These are phyloP conservation scores for Verbascum thapsus DNA, from an alignment of 257 asterid species.

Conservation along the genomic window DNA sequence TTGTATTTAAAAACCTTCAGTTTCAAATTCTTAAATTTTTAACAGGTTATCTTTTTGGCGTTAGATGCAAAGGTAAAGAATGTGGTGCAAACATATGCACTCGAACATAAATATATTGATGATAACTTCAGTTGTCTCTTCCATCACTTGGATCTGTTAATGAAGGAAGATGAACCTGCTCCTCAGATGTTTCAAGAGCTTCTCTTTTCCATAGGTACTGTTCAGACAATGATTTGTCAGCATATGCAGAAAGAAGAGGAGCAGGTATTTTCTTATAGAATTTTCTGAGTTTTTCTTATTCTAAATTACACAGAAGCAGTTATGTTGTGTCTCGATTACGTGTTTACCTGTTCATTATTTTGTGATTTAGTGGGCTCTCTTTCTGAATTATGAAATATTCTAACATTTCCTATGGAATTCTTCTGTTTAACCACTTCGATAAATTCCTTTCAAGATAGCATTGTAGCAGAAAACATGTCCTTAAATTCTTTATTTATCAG, in stretches of 20 bases:
- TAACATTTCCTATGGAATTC: background rate
- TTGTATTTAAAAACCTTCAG: constrained; percentile 3
- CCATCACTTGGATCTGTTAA: constrained; percentile 55
- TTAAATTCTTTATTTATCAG: background rate
- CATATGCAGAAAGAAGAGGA: constrained; percentile 91
- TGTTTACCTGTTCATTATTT: background rate
- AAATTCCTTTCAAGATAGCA: background rate
- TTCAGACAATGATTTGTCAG: constrained; percentile 61
- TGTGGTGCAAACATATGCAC: constrained; percentile 57
- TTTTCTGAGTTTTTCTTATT: background rate
- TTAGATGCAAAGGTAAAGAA: constrained; percentile 72
- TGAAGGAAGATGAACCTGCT: constrained; percentile 43
- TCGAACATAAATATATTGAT: constrained; percentile 69
- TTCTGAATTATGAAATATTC: background rate
- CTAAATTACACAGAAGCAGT: background rate
- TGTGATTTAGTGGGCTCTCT: constrained; percentile 10
- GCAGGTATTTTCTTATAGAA: constrained; percentile 48
- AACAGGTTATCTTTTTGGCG: constrained; percentile 82
- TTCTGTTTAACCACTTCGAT: background rate
- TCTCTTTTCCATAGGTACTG: constrained; percentile 57
- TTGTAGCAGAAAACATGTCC: constrained; percentile 1
- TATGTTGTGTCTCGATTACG: constrained; percentile 6
- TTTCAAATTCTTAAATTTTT: constrained; percentile 34
- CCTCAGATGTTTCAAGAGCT: constrained; percentile 55
- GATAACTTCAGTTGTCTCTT: constrained; percentile 53